Evolutionary conservation across 75 land plant species (phyloP).

Genomic region (Cupressus sempervirens): DNA sequence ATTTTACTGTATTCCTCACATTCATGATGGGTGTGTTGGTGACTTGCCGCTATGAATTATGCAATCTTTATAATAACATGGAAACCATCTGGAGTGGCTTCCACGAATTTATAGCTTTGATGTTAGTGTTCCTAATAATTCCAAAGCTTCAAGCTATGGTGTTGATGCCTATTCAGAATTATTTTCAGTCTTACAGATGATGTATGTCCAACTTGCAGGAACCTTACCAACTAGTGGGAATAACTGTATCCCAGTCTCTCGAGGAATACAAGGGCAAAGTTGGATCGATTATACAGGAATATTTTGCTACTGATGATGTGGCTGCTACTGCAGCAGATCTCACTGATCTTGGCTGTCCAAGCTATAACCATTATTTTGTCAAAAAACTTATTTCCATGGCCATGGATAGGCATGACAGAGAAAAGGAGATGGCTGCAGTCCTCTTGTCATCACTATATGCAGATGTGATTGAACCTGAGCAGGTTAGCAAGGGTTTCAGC

Average conservation of each 20-base stretch:
- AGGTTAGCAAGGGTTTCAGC: slow-evolving; percentile 60
- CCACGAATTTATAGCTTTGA: background rate
- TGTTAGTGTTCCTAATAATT: slow-evolving; percentile 4
- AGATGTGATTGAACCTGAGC: slow-evolving; percentile 58
- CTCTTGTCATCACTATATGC: slow-evolving; percentile 72
- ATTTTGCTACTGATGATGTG: slow-evolving; percentile 50
- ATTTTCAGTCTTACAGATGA: background rate
- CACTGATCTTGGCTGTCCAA: slow-evolving; percentile 57
- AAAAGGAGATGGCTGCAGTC: slow-evolving; percentile 89
- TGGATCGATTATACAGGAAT: slow-evolving; percentile 34
- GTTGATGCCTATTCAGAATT: background rate
- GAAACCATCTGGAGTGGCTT: background rate
- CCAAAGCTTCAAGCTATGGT: background rate
- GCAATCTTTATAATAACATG: no score
- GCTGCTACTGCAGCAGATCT: slow-evolving; percentile 35
- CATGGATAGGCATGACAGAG: slow-evolving; percentile 83
- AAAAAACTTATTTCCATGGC: slow-evolving; percentile 81
- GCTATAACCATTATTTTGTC: slow-evolving; percentile 67
- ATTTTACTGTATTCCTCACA: no score
- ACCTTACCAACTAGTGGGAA: slow-evolving; percentile 46
- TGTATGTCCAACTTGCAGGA: slow-evolving; percentile 29
- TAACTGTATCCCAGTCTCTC: slow-evolving; percentile 22
- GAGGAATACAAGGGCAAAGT: slow-evolving; percentile 41
- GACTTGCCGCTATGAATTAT: no score
- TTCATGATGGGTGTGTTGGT: background rate